Evolutionary conservation across 2,329 filamentous ascomycete genomes (phyloP).

Genomic region (Sphaerulina vaccinii): DNA sequence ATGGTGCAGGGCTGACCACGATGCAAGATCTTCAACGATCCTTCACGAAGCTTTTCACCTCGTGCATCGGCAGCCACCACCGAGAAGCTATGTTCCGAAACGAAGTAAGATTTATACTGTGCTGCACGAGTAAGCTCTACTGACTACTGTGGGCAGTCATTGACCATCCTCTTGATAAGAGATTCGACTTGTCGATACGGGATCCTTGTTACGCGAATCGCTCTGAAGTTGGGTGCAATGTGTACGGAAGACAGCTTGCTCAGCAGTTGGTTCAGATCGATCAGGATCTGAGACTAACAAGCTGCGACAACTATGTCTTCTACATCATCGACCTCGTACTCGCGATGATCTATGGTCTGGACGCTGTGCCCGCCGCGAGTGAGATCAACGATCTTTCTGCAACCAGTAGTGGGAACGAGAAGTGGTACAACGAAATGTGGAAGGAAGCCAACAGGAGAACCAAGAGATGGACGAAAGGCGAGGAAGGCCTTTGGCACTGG

Average conservation of each 20-base stretch:
- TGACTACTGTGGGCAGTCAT: too few relatives aligned
- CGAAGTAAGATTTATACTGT: too few relatives aligned
- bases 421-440: too few relatives aligned
- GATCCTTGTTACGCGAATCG: neutral
- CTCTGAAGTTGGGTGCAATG: neutral
- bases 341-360: neutral
- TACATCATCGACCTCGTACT: neutral
- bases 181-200: neutral
- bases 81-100: too few relatives aligned
- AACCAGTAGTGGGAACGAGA: too few relatives aligned
- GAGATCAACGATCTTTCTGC: too few relatives aligned
- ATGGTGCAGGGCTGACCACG: neutral
- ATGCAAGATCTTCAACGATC: neutral
- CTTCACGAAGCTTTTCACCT: neutral
- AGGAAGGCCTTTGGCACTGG: too few relatives aligned
- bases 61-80: neutral
- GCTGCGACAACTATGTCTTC: neutral
- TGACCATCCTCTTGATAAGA: neutral
- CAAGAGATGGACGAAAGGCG: too few relatives aligned
- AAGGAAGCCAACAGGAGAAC: too few relatives aligned
- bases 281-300: neutral
- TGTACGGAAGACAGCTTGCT: neutral
- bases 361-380: neutral
- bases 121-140: too few relatives aligned
- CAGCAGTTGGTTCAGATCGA: neutral